Evolutionary conservation across 352 stramenopile genomes (phyloP).

Genomic region (Globisporangium parvum): DNA sequence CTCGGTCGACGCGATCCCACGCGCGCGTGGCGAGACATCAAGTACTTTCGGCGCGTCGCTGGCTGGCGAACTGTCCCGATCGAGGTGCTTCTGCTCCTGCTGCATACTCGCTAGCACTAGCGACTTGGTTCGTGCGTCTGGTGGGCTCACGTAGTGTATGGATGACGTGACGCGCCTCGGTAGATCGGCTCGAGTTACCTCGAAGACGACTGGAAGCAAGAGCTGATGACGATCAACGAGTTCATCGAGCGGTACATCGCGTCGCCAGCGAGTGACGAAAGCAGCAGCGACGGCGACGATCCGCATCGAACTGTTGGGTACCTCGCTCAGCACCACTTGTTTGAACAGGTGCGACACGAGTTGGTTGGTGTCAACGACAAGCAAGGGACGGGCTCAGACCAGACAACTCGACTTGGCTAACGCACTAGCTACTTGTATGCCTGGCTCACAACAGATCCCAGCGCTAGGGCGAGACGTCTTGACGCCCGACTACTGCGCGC

Average conservation of each 20-base stretch:
- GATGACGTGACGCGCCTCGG: background rate
- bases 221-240: constrained; percentile 76
- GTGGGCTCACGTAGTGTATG: background rate
- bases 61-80: constrained; percentile 72
- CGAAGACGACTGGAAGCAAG: constrained; percentile 70
- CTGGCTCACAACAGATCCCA: constrained; percentile 48
- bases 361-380: background rate
- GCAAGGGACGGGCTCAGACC: too few species aligned
- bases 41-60: constrained; percentile 70
- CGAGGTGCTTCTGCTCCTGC: constrained; percentile 34
- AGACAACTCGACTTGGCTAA: too few species aligned
- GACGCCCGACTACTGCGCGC: constrained; percentile 83
- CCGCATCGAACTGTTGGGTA: constrained; percentile 54
- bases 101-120: background rate
- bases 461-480: constrained; percentile 72
- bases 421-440: too few species aligned
- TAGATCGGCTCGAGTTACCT: constrained; percentile 78
- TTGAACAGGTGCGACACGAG: constrained; percentile 66
- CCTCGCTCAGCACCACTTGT: constrained; percentile 86
- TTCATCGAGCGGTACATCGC: constrained; percentile 65
- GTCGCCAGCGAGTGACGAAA: background rate
- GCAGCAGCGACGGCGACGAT: too few species aligned
- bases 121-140: background rate
- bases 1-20: constrained; percentile 29
- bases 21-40: constrained; percentile 49